Evolutionary conservation across 495 filamentous ascomycete species (phyloP), one percentile per base, ranked within the genome.

Genomic region (Xylaria curta): DNA sequence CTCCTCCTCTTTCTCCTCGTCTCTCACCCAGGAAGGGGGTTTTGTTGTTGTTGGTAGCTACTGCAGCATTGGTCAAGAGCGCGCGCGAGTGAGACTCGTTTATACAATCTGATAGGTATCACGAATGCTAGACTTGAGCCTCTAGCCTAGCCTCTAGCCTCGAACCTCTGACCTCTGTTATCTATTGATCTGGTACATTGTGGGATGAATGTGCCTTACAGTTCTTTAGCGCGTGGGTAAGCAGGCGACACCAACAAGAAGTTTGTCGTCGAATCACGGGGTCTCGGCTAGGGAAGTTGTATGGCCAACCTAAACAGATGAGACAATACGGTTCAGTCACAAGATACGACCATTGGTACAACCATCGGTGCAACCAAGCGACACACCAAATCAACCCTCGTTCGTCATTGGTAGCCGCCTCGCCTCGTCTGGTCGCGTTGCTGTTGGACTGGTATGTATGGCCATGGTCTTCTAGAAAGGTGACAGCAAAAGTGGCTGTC

Each of bases 231-330:
- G 66, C 53, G 17, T 56, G 31, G 19, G 40, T 60, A 59, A 26
- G 66, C 53, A n/a, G 58, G 58, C 46, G 21, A 63, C 58, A 62
- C 42, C 51, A 51, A 70, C 53, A 53, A 51, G 4, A 70, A 63
- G 28, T 24, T 15, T 13, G n/a, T 40, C 15, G 0, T 53, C 59
- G 58, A 62, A 47, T 42, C 19, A 56, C 36, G 53, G 53, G 40
- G 36, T 42, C 31, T 26, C 6, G 67, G n/a, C 19, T n/a, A 13
- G 58, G 38, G 19, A 70, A n/a, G 59, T 19, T 44, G 12, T 54
- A 26, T n/a, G 17, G 47, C 44, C 33, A 24, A 42, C 31, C 26
- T 31, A 54, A 21, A 70, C 40, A 46, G 68, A 54, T 49, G 68
- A 69, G 68, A 51, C 47, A 61, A 70, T 60, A 42, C 10, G 24